Base-by-base conservation (phyloP, 179 eudicot species). In the Corrigiola litoralis region DNA sequence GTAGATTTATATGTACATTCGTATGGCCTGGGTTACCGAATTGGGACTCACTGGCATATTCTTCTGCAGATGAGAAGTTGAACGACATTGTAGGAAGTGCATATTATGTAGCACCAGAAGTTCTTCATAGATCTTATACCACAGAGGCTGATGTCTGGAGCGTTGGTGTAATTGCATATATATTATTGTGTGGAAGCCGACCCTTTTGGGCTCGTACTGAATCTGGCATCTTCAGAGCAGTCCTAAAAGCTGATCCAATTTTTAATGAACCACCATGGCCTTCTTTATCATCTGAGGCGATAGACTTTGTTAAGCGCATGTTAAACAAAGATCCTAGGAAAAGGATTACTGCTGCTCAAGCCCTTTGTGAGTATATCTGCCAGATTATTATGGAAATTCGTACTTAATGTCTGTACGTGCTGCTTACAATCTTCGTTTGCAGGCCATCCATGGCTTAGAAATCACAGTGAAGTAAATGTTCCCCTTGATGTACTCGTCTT, bases 161-260 rank as follows among this genome's bases (percentile, higher is more conserved):
- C 45, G 77, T 92, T 31, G 98, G 96, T 55, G 98, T 92, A 11
- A 87, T 92, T 61, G 79, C 96, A 20, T 92, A 92, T 71, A 87
- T 92, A 61, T 62, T 92, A 11, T 72, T 92, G 51, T 87, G 98
- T 77, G 98, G 96, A 33, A 92, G 96, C 76, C 83, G 96, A n/a
- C 96, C 98, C n/a, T 92, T 87, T 62, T 89, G 98, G 98, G 95
- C 95, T 52, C 77, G 98, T n/a, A 85, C 95, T 18, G 95, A 89
- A 70, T 92, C 98, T 44, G 98, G 98, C 47, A 92, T 92, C 50
- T 92, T 92, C 64, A 78, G 87, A 32, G 83, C 97, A 0, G 96
- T 89, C 55, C 80, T 91, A 32, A 91, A 85, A 80, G 89, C 90
- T 2, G 97, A 89, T 67, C 96, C 96, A 12, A 84, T 71, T 74